A percentile compares a stretch with the other conserved stretches of the same genome.
Evolutionary conservation across 2,329 filamentous ascomycete species (phyloP).

Genomic region (Arthrobotrys conoides): DNA sequence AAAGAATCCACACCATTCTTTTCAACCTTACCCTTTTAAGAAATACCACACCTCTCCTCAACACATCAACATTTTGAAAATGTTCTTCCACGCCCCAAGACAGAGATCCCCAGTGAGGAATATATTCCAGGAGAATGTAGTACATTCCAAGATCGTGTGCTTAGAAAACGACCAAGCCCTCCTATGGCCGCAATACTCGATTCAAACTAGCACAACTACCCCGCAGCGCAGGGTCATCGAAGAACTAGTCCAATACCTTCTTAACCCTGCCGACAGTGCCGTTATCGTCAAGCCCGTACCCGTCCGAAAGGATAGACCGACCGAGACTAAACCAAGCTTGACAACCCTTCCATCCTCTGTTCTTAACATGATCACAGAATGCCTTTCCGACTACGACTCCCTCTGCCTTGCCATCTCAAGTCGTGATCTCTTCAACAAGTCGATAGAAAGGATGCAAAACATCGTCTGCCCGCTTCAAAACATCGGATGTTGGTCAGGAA

Average conservation of each 20-base stretch:
- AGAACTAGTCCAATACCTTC: conserved; percentile 53
- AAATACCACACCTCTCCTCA: conserved; percentile 34
- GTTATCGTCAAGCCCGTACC: conserved; percentile 44
- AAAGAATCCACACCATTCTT: conserved; percentile 12
- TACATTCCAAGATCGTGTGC: conserved; percentile 54
- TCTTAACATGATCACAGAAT: conserved; percentile 41
- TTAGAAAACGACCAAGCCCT: conserved; percentile 56
- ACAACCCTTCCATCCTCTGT: conserved; percentile 46
- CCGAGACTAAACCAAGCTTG: conserved; percentile 18
- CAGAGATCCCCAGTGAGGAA: conserved; percentile 40
- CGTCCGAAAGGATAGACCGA: conserved; percentile 22
- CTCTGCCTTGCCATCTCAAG: conserved; percentile 42
- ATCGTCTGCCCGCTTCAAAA: conserved; percentile 41
- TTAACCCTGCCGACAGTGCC: conserved; percentile 46
- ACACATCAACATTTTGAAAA: conserved; percentile 42
- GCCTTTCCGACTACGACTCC: conserved; percentile 46
- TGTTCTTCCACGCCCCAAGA: conserved; percentile 50
- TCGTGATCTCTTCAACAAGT: conserved; percentile 52
- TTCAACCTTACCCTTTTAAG: conserved; percentile 1
- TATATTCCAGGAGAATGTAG: conserved; percentile 34
- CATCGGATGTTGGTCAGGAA: conserved; percentile 54
- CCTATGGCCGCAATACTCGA: conserved; percentile 52
- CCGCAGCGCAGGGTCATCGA: conserved; percentile 52
- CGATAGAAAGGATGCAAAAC: conserved; percentile 42
- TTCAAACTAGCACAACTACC: conserved; percentile 37